Base-by-base conservation (phyloP, 805 yeast species). In the Kazachstania africana region DNA sequence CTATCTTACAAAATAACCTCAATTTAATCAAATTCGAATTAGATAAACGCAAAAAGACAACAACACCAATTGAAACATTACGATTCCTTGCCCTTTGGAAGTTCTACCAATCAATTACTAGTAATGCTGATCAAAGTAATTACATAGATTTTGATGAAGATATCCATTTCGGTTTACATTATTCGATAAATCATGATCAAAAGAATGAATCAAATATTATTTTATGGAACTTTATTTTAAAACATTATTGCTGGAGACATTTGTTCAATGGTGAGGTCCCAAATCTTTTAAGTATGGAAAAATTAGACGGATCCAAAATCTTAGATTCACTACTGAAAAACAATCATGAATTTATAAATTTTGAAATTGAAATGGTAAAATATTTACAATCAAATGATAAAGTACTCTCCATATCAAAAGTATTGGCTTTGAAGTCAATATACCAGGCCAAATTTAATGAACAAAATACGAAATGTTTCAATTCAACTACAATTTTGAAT, bases 241-340 rank as follows among this genome's bases (percentile, higher is more conserved):
- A 44, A 33, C 47, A 47, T 28, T 51, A 51, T 27, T 44, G 45
- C 24, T 47, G 50, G 48, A 48, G 55, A 29, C 53, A 50, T 33
- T 28, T 46, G 15, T 40, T 43, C 16, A 45, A 39, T 20, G 57
- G 57, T 28, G 51, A 50, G 32, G 33, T 43, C 8, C 53, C 57
- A 9, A 36, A 43, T 10, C 33, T 49, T 25, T 33, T 45, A 13
- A 14, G 16, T n/a, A 31, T 26, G 9, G 15, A 29, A 9, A 32
- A 17, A 16, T 18, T 36, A 21, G 45, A 42, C 20, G 35, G 47
- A 5, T 35, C 49, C 3, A 44, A 47, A 10, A 47, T 49, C 16
- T 35, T 45, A 14, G 56, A 51, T 31, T 45, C 51, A 4, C 30
- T 51, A 14, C 31, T 49, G 21, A 40, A 34, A 17, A 45, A 43